Conservation (phyloP, 306 rosid species). For the Rubus idaeus region DNA sequence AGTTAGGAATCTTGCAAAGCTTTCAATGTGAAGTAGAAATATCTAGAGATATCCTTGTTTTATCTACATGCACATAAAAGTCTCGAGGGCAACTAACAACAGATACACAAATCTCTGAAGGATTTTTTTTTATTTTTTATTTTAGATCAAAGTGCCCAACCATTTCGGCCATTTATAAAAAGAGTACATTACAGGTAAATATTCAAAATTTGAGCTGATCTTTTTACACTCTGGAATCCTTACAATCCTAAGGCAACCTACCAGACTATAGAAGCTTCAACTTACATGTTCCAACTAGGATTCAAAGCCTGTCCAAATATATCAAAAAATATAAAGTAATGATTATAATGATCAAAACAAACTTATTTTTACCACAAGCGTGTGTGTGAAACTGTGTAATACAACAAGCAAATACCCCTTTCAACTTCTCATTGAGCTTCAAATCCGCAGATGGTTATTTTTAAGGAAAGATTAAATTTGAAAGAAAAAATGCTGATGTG, state of each 20-base stretch:
- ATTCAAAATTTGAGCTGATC: background rate
- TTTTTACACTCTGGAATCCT: background rate
- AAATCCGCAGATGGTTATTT: no score
- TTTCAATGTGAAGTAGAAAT: conserved; percentile 8
- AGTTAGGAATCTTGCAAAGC: background rate
- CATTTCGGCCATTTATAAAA: background rate
- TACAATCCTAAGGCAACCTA: background rate
- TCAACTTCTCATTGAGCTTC: no score
- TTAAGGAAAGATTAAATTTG: no score
- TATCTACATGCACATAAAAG: background rate
- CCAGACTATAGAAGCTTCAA: background rate
- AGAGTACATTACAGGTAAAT: background rate
- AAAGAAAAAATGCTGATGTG: no score
- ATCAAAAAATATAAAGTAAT: no score
- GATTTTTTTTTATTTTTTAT: no score
- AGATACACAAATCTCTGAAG: background rate
- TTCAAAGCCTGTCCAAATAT: background rate
- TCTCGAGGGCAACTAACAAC: background rate
- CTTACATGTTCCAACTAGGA: background rate
- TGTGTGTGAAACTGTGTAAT: no score
- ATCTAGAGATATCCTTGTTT: background rate
- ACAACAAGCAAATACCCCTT: background rate
- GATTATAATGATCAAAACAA: no score
- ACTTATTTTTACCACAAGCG: no score
- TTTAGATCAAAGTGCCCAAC: no score